Percentiles rank a stretch among this genome's conserved stretches.
Conservation (phyloP, 768 basidiomycete genomes). For the Trametes maxima region DNA sequence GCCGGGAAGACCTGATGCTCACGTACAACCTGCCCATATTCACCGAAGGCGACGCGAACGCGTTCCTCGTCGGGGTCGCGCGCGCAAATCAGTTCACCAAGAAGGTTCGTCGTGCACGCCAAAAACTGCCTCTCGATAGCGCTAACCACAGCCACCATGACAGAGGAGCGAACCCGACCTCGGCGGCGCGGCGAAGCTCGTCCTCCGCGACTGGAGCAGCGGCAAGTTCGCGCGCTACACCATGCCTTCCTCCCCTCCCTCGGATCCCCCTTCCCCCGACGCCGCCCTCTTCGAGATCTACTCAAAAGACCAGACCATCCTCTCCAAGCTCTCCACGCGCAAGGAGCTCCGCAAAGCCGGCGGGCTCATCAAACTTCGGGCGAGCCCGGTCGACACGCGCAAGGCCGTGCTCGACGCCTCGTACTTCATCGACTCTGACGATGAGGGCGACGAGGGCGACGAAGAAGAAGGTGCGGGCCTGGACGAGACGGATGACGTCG, state of each 20-base stretch:
- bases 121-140: neutral
- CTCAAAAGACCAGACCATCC: conserved; percentile 50
- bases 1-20: conserved; percentile 86
- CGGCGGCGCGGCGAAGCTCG: conserved; percentile 70
- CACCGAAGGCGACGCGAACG: conserved; percentile 59
- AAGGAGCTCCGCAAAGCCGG: conserved; percentile 66
- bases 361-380: conserved; percentile 52
- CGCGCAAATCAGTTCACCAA: conserved; percentile 74
- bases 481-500: conserved; percentile 39
- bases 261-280: conserved; percentile 14
- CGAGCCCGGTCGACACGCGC: conserved; percentile 44
- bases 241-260: conserved; percentile 43
- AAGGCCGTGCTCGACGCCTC: conserved; percentile 42
- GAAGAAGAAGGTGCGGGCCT: conserved; percentile 32
- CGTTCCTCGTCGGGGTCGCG: conserved; percentile 79
- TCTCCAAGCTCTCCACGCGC: conserved; percentile 51
- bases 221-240: conserved; percentile 78
- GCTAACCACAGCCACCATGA: neutral
- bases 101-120: conserved; percentile 53
- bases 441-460: conserved; percentile 41
- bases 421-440: conserved; percentile 45
- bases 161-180: conserved; percentile 77
- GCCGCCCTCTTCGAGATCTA: conserved; percentile 38
- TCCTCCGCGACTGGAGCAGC: conserved; percentile 84
- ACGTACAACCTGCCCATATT: conserved; percentile 85